Base-by-base conservation (phyloP, 345 rosid genomes). In the Syzygium oleosum region DNA sequence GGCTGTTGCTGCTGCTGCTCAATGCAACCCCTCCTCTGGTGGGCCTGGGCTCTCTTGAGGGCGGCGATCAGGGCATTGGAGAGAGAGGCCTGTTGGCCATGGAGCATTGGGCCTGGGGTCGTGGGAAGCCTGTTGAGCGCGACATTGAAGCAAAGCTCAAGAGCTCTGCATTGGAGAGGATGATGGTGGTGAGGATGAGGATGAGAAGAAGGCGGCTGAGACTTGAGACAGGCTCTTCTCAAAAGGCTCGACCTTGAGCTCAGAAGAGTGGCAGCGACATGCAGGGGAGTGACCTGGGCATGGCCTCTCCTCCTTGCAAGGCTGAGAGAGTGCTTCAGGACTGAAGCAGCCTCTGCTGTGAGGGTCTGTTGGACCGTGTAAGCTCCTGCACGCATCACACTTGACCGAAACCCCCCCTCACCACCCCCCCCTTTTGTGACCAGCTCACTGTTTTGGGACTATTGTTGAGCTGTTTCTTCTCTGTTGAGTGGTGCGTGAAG, bases 281-380 rank as follows among this genome's bases (percentile, higher is more conserved):
- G 93, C 80, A 97, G 95, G 77, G 99, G 99, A 89, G 99, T 97
- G 92, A 93, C 94, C 90, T 97, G 99, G 87, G 98, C 97, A 94
- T 97, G 99, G 92, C 98, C 98, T 88, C 99, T 92, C 93, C 98
- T 86, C 91, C 97, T 90, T 55, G 98, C 99, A 88, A 95, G 92
- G 92, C 91, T 90, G 15, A 97, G 98, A 91, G 98, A 97, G 91
- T 97, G 98, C 98, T 95, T 96, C 95, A 97, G 87, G 15, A 91
- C 96, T 88, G 98, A 94, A 94, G 98, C 99, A 93, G 98, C 99
- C 98, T 97, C 99, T 55, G 96, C 89, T 85, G 98, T 94, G 92
- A 97, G 99, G 94, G 98, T 96, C 96, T 97, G 98, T 94, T 96
- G 98, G 85, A 93, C 96, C 89, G 99, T 93, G 91, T 94, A 94